Evolutionary conservation across 768 basidiomycete species (phyloP), one percentile per base, ranked within the genome.

Genomic region (Tubosaeta sp.): DNA sequence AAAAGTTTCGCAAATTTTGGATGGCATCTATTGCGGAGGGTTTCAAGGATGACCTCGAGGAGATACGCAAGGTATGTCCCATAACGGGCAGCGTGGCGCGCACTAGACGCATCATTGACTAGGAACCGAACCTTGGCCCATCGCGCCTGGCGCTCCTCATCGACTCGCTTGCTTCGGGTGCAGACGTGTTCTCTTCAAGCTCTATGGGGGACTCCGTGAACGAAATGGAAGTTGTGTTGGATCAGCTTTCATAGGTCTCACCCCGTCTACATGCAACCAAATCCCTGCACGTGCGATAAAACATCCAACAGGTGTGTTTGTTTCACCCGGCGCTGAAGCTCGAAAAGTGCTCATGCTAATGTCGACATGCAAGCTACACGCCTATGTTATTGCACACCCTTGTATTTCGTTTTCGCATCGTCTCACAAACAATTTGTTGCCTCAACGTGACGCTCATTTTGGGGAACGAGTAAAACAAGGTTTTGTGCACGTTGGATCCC

Each of bases 1-100:
- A 81, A 32, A 80, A 75, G 41, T 93, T 93, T 65, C 74, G 85
- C 50, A 84, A 85, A 66, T 92, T 93, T 62, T 93, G 91, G 91
- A 91, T 93, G 89, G 71, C 81, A n/a, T 44, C 43, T n/a, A 44
- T 44, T 17, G 43, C 43, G 2, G 43, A 44, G 29, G 43, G 82
- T 11, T 94, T 93, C 70, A 81, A 80, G 56, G 84, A 87, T 43
- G 91, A 93, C 65, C 73, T 93, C n/a, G 88, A 91, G 60, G 78
- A 84, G 60, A 84, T 93, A 60, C 82, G 85, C 31, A 88, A 91
- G 77, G 91, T 88, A 48, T 35, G 77, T 53, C 14, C 6, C 31
- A 5, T n/a, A 9, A 11, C 2, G 7, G 16, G 11, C 3, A 29
- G 16, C 1, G 4, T n/a, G 17, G 16, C 22, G 16, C 4, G 43